phyloP scores from a whole-genome alignment of 352 stramenopile genomes.

The Phytophthora boehmeriae region DNA sequence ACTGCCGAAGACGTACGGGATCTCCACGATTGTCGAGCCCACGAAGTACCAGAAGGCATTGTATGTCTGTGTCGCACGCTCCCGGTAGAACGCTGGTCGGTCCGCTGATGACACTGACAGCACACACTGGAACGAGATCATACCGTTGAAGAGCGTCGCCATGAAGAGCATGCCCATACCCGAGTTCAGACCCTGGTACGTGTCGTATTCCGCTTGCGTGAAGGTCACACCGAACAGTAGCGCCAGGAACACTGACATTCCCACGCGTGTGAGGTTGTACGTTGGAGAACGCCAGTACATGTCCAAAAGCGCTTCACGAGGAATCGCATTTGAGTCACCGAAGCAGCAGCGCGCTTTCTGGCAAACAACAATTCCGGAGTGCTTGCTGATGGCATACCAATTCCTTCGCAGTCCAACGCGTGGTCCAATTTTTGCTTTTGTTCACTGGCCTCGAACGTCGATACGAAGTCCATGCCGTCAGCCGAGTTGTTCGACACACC shows the following conservation, averaged over 20 bases:
- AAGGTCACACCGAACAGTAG: conserved; percentile 83
- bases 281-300: conserved; percentile 77
- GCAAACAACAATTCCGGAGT: conserved; percentile 29
- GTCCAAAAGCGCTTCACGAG: conserved; percentile 31
- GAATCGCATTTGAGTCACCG: conserved; percentile 30
- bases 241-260: conserved; percentile 75
- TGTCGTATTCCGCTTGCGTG: conserved; percentile 40
- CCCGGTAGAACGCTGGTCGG: conserved; percentile 87
- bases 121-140: conserved; percentile 78
- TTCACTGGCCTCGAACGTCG: conserved; percentile 32
- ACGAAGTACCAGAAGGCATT: conserved; percentile 68
- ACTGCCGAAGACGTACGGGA: conserved; percentile 75
- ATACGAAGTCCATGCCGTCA: conserved; percentile 41
- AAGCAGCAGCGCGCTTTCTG: conserved; percentile 32
- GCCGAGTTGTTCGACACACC: conserved; percentile 29
- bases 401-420: conserved; percentile 22
- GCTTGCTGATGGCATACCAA: conserved; percentile 21
- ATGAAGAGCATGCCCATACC: conserved; percentile 88
- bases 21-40: conserved; percentile 52
- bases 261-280: conserved; percentile 86
- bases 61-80: conserved; percentile 85
- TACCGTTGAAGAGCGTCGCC: conserved; percentile 82
- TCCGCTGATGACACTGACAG: conserved; percentile 78
- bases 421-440: conserved; percentile 22
- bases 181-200: conserved; percentile 55